Evolutionary conservation across 352 stramenopile genomes (phyloP), one percentile per base, ranked within the genome.

Genomic region (Phytophthora citrophthora): DNA sequence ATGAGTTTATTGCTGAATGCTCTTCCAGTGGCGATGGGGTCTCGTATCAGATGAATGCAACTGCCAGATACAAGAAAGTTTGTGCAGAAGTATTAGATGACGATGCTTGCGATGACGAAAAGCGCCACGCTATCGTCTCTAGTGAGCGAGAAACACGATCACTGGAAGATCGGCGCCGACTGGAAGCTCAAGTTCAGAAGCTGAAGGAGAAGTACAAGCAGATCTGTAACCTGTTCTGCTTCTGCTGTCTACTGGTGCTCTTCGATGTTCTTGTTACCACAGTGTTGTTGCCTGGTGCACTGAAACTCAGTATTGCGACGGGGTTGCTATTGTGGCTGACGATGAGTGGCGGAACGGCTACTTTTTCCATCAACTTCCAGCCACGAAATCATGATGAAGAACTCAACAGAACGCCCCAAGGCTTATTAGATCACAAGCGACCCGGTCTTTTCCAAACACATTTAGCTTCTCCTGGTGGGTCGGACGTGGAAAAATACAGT

Each of bases 341-440:
- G 2, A 31, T 83, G 9, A 63, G 68, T 23, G 70, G 76, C 31
- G 76, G 70, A 15, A 72, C 70, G 18, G 70, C 73, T 15, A 79
- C 76, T 9, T 8, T 85, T 20, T 73, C 74, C n/a, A 81, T 85
- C 20, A 72, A 82, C 45, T 72, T 80, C 15, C 50, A 68, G 10
- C 44, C 50, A 57, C 26, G 65, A 53, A 47, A 64, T 54, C 40
- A 63, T 26, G 11, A 43, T 20, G 10, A 57, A 50, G 40, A 57
- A 54, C 24, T 55, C 43, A 7, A 49, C 43, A 13, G 58, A 66
- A 20, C 32, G 57, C 32, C 48, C 65, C 38, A 61, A 58, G 36
- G n/a, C 16, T 10, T 27, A 32, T 10, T 27, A 32, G 5, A 31
- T 10, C 20, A 10, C n/a, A 47, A 57, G 24, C 5, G 7, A 4